A percentile compares a stretch with the other conserved stretches of the same genome.
Conservation (phyloP, 768 basidiomycete genomes). For the Agaricus subrufescens region DNA sequence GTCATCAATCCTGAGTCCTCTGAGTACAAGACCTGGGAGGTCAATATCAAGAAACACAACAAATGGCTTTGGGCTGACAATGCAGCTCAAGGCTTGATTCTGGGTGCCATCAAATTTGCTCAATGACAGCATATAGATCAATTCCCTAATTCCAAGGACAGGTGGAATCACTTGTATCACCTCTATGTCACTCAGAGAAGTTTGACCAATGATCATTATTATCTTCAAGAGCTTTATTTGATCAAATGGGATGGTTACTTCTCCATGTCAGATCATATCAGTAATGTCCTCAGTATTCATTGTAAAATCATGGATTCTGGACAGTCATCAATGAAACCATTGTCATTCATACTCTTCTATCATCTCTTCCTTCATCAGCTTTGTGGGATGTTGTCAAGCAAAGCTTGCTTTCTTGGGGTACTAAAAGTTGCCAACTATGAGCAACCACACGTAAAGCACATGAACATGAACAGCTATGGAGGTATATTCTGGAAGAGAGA, state of each 20-base stretch:
- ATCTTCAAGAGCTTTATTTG: slow-evolving; percentile 13
- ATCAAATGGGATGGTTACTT: slow-evolving; percentile 8
- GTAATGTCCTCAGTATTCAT: slow-evolving; percentile 10
- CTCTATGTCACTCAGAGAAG: slow-evolving; percentile 4
- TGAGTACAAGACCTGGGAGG: not conserved
- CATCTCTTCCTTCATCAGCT: not conserved
- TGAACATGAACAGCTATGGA: no score
- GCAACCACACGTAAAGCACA: no score
- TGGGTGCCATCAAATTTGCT: slow-evolving; percentile 7
- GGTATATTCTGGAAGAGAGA: no score
- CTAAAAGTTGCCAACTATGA: no score
- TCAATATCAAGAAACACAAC: not conserved
- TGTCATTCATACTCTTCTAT: not conserved
- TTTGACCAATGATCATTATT: slow-evolving; percentile 10
- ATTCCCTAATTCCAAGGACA: slow-evolving; percentile 7
- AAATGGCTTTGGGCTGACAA: slow-evolving; percentile 7
- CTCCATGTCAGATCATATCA: slow-evolving; percentile 12
- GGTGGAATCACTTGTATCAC: slow-evolving; percentile 1
- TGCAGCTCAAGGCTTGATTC: slow-evolving; percentile 12
- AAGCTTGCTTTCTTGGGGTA: not conserved
- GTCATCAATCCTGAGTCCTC: no score
- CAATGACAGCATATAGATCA: slow-evolving; percentile 13
- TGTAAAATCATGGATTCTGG: slow-evolving; percentile 7
- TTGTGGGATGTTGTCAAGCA: not conserved
- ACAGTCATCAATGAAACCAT: not conserved